phyloP scores from a whole-genome alignment of 2,329 filamentous ascomycete genomes.

The Microsporum ferrugineum region DNA sequence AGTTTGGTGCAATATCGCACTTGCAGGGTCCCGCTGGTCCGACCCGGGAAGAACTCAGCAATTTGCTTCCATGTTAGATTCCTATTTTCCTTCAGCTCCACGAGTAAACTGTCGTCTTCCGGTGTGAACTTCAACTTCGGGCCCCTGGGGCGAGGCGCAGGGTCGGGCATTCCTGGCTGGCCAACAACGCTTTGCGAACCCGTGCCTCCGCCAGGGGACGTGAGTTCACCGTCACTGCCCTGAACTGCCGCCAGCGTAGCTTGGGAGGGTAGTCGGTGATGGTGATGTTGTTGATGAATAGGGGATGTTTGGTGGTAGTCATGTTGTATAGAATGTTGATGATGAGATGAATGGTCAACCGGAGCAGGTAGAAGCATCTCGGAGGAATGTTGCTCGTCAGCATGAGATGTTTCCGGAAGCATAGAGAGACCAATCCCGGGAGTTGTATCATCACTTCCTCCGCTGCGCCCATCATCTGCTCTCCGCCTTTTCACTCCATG shows the following conservation, averaged over 20 bases:
- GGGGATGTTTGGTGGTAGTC: constrained; percentile 32
- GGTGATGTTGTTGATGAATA: constrained; percentile 56
- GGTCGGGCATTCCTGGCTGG: constrained; percentile 73
- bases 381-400: constrained; percentile 23
- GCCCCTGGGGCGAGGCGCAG: constrained; percentile 67
- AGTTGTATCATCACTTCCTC: constrained; percentile 19
- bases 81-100: constrained; percentile 89
- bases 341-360: constrained; percentile 21
- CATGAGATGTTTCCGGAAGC: constrained; percentile 23
- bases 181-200: constrained; percentile 76
- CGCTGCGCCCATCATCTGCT: constrained; percentile 23
- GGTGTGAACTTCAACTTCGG: constrained; percentile 91
- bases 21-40: constrained; percentile 81
- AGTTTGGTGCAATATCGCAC: constrained; percentile 92
- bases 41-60: constrained; percentile 85
- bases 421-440: constrained; percentile 25
- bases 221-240: constrained; percentile 46
- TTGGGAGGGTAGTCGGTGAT: constrained; percentile 67
- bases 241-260: constrained; percentile 55
- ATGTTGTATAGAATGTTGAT: constrained; percentile 22
- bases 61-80: constrained; percentile 97
- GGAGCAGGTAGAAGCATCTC: constrained; percentile 28
- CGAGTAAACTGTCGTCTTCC: constrained; percentile 76
- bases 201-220: constrained; percentile 37
- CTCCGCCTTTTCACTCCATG: constrained; percentile 27